phyloP scores from a whole-genome alignment of 2,329 filamentous ascomycete genomes.

The Waltergamsia citrina region DNA sequence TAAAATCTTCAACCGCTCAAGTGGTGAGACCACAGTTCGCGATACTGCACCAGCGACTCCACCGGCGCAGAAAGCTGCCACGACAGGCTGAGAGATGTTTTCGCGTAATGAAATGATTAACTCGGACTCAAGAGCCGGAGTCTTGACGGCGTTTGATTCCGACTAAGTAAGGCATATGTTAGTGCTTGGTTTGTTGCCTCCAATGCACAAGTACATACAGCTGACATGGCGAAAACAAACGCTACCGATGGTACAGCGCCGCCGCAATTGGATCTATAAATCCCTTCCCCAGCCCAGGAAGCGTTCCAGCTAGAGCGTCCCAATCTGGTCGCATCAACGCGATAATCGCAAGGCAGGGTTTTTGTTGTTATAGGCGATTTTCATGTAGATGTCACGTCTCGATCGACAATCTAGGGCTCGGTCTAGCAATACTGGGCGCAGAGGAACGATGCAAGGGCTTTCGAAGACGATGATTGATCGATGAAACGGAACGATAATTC shows the following conservation, averaged over 20 bases:
- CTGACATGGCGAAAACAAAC: slow-evolving; percentile 4
- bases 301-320: not conserved
- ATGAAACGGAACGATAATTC: too few species aligned
- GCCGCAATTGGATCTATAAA: not conserved
- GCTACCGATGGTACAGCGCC: not conserved
- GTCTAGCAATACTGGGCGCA: too few species aligned
- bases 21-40: slow-evolving; percentile 88
- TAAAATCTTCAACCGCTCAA: slow-evolving; percentile 95
- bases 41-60: slow-evolving; percentile 96
- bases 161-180: slow-evolving; percentile 4
- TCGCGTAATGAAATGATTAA: slow-evolving; percentile 29
- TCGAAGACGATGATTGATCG: too few species aligned
- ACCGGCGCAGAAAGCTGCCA: slow-evolving; percentile 88
- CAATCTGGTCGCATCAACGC: not conserved
- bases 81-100: slow-evolving; percentile 67
- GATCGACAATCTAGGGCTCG: too few species aligned
- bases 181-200: too few species aligned
- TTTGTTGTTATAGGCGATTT: not conserved
- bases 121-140: not conserved
- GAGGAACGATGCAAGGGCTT: too few species aligned
- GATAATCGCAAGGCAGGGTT: not conserved
- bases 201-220: slow-evolving; percentile 4
- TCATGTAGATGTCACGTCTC: too few species aligned
- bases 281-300: not conserved
- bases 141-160: slow-evolving; percentile 5